A percentile compares a stretch with the other conserved stretches of the same genome.
These are phyloP conservation scores for Talaromyces verruculosus DNA, from an alignment of 2,329 filamentous ascomycete genomes.

Conservation along the genomic window DNA sequence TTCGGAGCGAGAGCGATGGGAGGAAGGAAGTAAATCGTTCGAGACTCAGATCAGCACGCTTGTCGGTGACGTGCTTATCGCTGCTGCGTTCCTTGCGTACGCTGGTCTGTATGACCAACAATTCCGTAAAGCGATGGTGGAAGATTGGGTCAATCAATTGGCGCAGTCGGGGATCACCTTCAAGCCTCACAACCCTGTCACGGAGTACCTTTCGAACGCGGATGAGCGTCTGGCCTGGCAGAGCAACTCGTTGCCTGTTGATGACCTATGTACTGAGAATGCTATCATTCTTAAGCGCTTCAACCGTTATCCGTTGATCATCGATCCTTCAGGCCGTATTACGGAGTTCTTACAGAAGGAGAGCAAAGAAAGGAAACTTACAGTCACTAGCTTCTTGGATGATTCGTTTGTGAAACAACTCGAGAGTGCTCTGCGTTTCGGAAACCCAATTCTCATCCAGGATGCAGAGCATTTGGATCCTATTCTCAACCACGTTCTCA, in stretches of 20 bases:
- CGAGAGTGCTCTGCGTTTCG: conserved; percentile 94
- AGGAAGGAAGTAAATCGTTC: conserved; percentile 95
- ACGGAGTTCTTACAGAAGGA: conserved; percentile 95
- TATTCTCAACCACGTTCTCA: conserved; percentile 95
- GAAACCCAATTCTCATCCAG: conserved; percentile 97
- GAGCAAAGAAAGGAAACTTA: conserved; percentile 88
- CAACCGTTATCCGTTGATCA: conserved; percentile 97
- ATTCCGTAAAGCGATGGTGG: conserved; percentile 95
- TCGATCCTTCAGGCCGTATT: conserved; percentile 92
- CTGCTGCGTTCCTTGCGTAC: conserved; percentile 96
- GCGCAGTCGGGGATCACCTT: conserved; percentile 88
- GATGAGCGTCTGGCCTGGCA: conserved; percentile 96
- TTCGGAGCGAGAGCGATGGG: conserved; percentile 90
- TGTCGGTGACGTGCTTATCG: conserved; percentile 90
- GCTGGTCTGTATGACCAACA: conserved; percentile 96
- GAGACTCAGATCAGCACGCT: conserved; percentile 97
- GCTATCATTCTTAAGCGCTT: conserved; percentile 96
- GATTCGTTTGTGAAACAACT: conserved; percentile 98
- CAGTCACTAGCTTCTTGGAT: conserved; percentile 96
- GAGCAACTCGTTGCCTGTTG: conserved; percentile 86
- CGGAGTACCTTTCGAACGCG: conserved; percentile 93
- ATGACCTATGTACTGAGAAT: conserved; percentile 97
- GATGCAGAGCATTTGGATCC: conserved; percentile 97
- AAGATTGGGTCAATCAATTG: conserved; percentile 95
- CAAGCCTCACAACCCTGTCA: conserved; percentile 91